Conservation (phyloP, 176 grass and related monocot species). For the Triticum dicoccoides region DNA sequence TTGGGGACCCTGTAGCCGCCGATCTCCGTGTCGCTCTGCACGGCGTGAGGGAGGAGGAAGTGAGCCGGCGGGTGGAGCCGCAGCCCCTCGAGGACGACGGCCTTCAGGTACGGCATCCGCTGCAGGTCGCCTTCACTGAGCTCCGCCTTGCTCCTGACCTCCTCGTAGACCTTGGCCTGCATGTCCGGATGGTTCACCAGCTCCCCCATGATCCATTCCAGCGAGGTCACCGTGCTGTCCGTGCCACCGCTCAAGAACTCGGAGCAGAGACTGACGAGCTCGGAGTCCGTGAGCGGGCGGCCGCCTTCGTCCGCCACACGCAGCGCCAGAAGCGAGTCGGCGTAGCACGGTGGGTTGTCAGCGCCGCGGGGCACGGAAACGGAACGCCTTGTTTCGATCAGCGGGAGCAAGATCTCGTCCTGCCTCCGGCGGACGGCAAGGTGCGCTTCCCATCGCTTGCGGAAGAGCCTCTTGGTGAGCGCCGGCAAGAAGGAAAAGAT, state of each 20-base stretch:
- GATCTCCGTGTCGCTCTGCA: neutral
- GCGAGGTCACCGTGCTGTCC: constrained; percentile 34
- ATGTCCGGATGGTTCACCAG: constrained; percentile 33
- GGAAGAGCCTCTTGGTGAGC: neutral
- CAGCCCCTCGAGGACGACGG: neutral
- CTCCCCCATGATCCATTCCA: constrained; percentile 53
- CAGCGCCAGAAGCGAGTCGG: constrained; percentile 32
- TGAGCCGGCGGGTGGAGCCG: neutral
- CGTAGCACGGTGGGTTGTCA: constrained; percentile 17
- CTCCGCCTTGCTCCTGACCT: neutral
- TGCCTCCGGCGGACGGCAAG: neutral
- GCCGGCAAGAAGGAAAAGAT: constrained; percentile 47
- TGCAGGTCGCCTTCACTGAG: constrained; percentile 4
- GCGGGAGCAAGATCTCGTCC: neutral
- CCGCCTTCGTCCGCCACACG: constrained; percentile 25
- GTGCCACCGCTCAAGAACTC: constrained; percentile 54
- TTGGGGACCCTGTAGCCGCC: constrained; percentile 39
- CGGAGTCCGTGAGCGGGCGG: constrained; percentile 21
- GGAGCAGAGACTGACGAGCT: constrained; percentile 49
- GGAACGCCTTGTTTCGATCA: neutral
- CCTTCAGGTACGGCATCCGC: neutral
- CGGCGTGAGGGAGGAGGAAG: neutral
- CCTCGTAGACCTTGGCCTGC: constrained; percentile 41
- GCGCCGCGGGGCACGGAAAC: neutral
- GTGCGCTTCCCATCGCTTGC: neutral